phyloP scores from a whole-genome alignment of 2,329 filamentous ascomycete genomes.

The Penicillium sp. region DNA sequence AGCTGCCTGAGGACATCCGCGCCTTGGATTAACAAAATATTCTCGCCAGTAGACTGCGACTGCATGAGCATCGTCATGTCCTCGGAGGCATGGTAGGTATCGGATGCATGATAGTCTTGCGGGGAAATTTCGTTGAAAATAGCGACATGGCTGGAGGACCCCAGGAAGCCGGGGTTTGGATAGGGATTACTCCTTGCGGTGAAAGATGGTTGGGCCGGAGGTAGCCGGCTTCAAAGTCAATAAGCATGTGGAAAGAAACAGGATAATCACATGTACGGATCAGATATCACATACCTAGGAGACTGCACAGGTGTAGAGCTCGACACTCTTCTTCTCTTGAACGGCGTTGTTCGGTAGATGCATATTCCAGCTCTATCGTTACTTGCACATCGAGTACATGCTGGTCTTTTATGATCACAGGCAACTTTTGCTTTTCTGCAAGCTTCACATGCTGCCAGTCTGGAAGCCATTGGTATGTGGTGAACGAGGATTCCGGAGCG shows the following conservation, averaged over 20 bases:
- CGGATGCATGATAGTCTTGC: conserved; percentile 11
- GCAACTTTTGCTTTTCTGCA: conserved; percentile 24
- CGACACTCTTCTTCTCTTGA: conserved; percentile 21
- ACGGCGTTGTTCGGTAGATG: conserved; percentile 26
- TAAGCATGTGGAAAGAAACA: background rate
- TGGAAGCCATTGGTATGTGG: conserved; percentile 16
- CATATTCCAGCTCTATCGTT: conserved; percentile 17
- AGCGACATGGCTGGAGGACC: conserved; percentile 27
- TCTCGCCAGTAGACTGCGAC: conserved; percentile 18
- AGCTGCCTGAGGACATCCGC: conserved; percentile 23
- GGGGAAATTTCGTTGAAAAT: conserved; percentile 28
- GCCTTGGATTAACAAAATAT: conserved; percentile 20
- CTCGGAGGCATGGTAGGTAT: background rate
- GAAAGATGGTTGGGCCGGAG: conserved; percentile 18
- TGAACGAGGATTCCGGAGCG: conserved; percentile 4
- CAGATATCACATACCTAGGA: conserved; percentile 2
- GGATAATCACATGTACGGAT: background rate
- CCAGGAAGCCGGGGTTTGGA: conserved; percentile 28
- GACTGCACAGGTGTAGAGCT: conserved; percentile 11
- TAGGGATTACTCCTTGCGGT: conserved; percentile 22
- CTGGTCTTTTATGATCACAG: conserved; percentile 22
- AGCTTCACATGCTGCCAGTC: conserved; percentile 23
- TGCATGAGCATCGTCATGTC: conserved; percentile 6
- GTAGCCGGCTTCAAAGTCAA: conserved; percentile 6
- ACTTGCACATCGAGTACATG: conserved; percentile 19